Conservation (phyloP, 176 grass and related monocot genomes). For the Aegilops sharonensis region DNA sequence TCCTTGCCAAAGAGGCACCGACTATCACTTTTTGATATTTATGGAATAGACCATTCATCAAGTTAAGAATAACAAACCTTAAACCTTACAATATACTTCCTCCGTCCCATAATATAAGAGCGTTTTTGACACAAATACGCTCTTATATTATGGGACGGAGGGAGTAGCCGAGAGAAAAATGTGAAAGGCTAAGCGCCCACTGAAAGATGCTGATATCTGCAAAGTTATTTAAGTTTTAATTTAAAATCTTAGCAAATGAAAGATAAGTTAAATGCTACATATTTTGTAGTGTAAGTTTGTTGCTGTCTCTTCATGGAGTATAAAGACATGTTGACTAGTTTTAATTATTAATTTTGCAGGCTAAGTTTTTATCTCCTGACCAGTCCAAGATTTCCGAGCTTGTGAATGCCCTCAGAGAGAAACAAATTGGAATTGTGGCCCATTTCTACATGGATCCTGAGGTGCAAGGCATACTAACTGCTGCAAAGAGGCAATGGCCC, state of each 20-base stretch:
- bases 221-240: not conserved
- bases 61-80: not conserved
- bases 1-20: not conserved
- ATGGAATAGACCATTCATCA: not conserved
- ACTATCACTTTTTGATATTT: not conserved
- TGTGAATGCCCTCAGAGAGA: constrained; percentile 59
- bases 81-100: not conserved
- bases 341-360: constrained; percentile 49
- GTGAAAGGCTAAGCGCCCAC: not conserved
- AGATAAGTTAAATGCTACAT: not conserved
- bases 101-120: no score
- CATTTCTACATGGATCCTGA: constrained; percentile 99
- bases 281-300: not conserved
- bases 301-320: not conserved
- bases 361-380: constrained; percentile 85
- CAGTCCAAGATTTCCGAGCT: constrained; percentile 65
- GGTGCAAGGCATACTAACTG: constrained; percentile 92
- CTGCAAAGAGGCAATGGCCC: constrained; percentile 89
- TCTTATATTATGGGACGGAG: not conserved
- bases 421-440: constrained; percentile 86
- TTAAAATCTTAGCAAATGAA: not conserved
- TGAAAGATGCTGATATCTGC: not conserved
- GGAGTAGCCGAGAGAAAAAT: not conserved
- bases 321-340: not conserved
- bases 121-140: no score